Evolutionary conservation across 2,329 filamentous ascomycete genomes (phyloP).

Genomic region (Septoria petroselini): DNA sequence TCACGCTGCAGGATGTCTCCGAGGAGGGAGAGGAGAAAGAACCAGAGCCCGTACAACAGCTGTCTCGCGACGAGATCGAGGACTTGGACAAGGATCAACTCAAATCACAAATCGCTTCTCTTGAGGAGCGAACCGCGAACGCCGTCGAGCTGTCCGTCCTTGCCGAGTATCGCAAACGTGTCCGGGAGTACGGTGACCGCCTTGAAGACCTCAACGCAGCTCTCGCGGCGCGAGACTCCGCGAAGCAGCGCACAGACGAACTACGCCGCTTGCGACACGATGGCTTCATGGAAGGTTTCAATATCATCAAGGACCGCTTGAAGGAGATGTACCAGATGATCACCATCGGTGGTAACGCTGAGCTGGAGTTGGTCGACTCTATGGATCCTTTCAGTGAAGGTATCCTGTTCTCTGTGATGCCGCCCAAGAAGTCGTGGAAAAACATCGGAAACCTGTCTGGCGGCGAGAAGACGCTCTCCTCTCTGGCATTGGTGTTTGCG

Average conservation of each 20-base stretch:
- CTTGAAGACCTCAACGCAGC: slow-evolving; percentile 81
- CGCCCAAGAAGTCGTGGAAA: slow-evolving; percentile 99
- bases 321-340: slow-evolving; percentile 99
- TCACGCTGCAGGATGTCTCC: slow-evolving; percentile 72
- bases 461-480: slow-evolving; percentile 95
- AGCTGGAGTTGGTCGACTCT: slow-evolving; percentile 93
- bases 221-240: slow-evolving; percentile 72
- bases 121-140: slow-evolving; percentile 77
- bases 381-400: slow-evolving; percentile 96
- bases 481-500: slow-evolving; percentile 93
- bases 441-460: slow-evolving; percentile 95
- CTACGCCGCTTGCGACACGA: slow-evolving; percentile 85
- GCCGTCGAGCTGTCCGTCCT: slow-evolving; percentile 87
- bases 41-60: slow-evolving; percentile 67
- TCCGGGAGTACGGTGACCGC: slow-evolving; percentile 75
- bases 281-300: slow-evolving; percentile 98
- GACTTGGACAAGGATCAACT: slow-evolving; percentile 62
- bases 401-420: slow-evolving; percentile 97
- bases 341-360: slow-evolving; percentile 97
- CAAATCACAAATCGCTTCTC: slow-evolving; percentile 62
- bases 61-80: slow-evolving; percentile 67
- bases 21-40: slow-evolving; percentile 56
- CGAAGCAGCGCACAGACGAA: slow-evolving; percentile 90
- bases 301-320: slow-evolving; percentile 83
- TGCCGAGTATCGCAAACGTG: slow-evolving; percentile 79